phyloP scores from a whole-genome alignment of 129 eudicot genomes.

The Flaveria ramosissima region DNA sequence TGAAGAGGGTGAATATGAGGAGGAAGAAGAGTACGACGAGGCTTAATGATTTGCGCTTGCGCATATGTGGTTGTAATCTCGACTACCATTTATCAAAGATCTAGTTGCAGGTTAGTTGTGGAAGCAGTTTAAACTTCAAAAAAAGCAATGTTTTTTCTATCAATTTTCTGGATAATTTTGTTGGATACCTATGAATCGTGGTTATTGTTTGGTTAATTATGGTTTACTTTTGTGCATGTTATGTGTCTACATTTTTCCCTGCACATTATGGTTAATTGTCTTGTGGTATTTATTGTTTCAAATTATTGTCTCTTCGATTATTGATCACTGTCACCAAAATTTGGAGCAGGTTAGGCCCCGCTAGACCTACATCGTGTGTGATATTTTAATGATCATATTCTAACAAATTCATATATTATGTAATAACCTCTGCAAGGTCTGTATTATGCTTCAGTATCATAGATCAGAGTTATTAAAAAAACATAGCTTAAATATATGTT shows the following conservation, averaged over 20 bases:
- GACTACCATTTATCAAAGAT: conserved; percentile 31
- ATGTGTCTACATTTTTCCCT: neutral
- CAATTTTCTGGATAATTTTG: neutral
- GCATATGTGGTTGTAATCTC: conserved; percentile 47
- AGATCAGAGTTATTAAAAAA: too few species aligned
- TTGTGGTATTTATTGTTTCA: neutral
- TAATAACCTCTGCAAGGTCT: too few species aligned
- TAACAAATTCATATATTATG: too few species aligned
- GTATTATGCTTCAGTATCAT: too few species aligned
- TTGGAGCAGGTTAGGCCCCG: neutral
- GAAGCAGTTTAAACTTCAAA: conserved; percentile 1
- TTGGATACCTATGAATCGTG: neutral
- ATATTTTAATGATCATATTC: too few species aligned
- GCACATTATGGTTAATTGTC: neutral
- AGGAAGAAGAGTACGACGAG: conserved; percentile 47
- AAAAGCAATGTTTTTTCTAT: conserved; percentile 27
- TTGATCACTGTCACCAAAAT: neutral
- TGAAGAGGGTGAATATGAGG: conserved; percentile 61
- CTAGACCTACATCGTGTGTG: too few species aligned
- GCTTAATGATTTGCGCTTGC: neutral
- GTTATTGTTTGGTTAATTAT: neutral
- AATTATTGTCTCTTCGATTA: too few species aligned
- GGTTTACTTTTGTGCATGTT: neutral
- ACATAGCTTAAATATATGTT: too few species aligned
- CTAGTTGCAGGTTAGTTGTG: conserved; percentile 19